phyloP scores from a whole-genome alignment of 1,284 basidiomycete species.

The Melampsora larici-populina region DNA sequence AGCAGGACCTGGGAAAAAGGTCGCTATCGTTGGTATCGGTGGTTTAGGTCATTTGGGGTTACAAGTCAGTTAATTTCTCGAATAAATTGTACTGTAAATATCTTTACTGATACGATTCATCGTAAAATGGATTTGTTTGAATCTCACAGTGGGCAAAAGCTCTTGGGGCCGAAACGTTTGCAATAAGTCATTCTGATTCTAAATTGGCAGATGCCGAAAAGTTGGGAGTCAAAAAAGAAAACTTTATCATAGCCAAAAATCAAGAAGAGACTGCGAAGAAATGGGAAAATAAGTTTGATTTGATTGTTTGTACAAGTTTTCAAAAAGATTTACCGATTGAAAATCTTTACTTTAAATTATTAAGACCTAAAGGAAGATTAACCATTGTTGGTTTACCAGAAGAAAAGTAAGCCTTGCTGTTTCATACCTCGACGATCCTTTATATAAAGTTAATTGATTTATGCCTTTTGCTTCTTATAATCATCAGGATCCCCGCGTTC shows the following conservation, averaged over 20 bases:
- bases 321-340: constrained; percentile 37
- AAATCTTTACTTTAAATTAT: constrained; percentile 18
- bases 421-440: not conserved
- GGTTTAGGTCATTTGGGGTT: constrained; percentile 35
- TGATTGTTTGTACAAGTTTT: constrained; percentile 37
- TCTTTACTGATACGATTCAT: not conserved
- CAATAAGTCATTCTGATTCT: constrained; percentile 38
- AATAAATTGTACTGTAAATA: not conserved
- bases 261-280: constrained; percentile 10
- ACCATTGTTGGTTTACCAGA: constrained; percentile 35
- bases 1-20: constrained; percentile 35
- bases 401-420: constrained; percentile 12
- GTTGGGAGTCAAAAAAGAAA: constrained; percentile 19
- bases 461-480: not conserved
- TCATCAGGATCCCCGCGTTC: constrained; percentile 18
- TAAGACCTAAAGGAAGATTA: constrained; percentile 20
- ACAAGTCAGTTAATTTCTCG: not conserved
- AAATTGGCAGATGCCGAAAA: constrained; percentile 31
- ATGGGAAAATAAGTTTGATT: constrained; percentile 36
- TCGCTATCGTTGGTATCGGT: constrained; percentile 39
- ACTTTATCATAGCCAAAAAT: constrained; percentile 33
- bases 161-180: constrained; percentile 28
- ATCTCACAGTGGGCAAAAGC: constrained; percentile 39
- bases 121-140: not conserved
- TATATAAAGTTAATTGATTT: not conserved